Base-by-base conservation (phyloP, 805 yeast genomes). In the Wickerhamomyces strasburgensis region DNA sequence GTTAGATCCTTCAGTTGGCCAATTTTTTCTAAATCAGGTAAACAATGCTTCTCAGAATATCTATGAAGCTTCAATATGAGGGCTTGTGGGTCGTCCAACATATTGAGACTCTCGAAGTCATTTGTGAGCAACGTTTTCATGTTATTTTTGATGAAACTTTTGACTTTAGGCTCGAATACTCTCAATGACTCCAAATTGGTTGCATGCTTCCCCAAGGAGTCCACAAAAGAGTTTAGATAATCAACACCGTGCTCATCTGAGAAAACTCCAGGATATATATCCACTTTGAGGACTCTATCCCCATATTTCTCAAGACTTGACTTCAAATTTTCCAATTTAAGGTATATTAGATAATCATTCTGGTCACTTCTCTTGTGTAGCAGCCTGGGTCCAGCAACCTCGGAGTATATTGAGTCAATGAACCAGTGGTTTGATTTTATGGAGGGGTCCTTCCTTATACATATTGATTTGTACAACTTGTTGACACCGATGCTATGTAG, bases 321-420 rank as follows among this genome's bases (percentile, higher is more conserved):
- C 10, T 62, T 32, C 28, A 78, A 51, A 3, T 68, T 56, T 27
- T 61, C 61, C 32, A 77, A 58, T 42, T 72, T 62, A 16, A 64
- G 52, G 19, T 56, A 46, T 9, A 63, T 51, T 14, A 68, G 51
- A 31, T 64, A 46, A 21, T 59, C 64, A 35, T 69, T 65, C 31
- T 64, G 63, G 27, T 62, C 61, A 0, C 37, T 41, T 9, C 59
- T 56, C 29, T 65, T 64, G 10, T 57, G 47, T 3, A 62, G 49
- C 3, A 64, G 58, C 6, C 54, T 45, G 17, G 58, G 44, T 0
- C 68, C 68, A 14, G 71, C 61, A 3, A 74, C 37, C 33, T 62
- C 59, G 1, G 77, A 67, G 33, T 43, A 58, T 4, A 48, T 47
- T 1, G 64, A 47, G 14, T 65, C 71, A 4, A 61, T 31, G 35